Percentiles rank a stretch among this genome's conserved stretches.
Conservation (phyloP, 495 filamentous ascomycete species). For the Podospora anserina region DNA sequence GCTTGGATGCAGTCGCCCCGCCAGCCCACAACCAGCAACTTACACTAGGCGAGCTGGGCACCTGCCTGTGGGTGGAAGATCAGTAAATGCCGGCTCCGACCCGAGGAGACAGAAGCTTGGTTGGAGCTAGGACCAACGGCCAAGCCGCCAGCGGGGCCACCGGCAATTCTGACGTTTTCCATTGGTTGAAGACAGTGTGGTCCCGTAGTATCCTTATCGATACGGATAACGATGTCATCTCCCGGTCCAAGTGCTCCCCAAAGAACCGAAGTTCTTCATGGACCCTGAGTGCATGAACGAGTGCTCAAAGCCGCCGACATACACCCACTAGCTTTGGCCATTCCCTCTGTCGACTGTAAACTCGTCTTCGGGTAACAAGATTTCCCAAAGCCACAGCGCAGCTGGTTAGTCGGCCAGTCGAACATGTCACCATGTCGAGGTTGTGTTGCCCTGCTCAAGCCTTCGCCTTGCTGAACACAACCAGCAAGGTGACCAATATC, state of each 20-base stretch:
- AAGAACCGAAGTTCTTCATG: background rate
- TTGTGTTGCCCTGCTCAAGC: slow-evolving; percentile 20
- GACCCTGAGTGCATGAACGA: background rate
- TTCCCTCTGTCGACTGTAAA: too few species aligned
- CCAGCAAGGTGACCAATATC: slow-evolving; percentile 12
- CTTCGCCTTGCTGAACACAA: slow-evolving; percentile 16
- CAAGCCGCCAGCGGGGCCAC: background rate
- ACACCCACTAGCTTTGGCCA: too few species aligned
- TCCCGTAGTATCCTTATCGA: background rate
- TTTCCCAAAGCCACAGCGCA: background rate
- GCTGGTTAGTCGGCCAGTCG: background rate
- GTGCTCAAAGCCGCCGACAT: too few species aligned
- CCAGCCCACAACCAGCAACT: background rate
- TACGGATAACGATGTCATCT: background rate
- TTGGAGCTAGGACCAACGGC: background rate
- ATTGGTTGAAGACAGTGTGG: background rate
- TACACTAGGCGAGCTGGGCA: background rate
- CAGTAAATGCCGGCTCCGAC: background rate
- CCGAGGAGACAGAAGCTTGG: background rate
- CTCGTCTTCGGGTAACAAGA: background rate
- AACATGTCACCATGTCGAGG: slow-evolving; percentile 32
- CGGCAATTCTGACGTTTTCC: background rate
- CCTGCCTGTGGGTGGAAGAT: background rate
- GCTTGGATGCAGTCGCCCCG: background rate
- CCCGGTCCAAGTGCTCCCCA: background rate